These are phyloP conservation scores for Trametes cingulata DNA, from an alignment of 768 basidiomycete species.

Conservation along the genomic window DNA sequence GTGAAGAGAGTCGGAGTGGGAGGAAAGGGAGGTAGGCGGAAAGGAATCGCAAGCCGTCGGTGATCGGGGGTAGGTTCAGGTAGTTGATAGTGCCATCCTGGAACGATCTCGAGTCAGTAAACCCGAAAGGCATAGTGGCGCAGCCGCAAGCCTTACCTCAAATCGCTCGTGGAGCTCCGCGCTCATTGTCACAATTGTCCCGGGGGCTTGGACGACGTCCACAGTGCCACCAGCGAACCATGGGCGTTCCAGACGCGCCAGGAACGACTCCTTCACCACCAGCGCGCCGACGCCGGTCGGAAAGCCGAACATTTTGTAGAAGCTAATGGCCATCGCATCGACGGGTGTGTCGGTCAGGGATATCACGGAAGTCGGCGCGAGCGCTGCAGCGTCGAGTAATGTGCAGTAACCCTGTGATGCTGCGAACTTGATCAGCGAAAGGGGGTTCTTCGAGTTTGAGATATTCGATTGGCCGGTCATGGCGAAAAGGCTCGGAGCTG, in stretches of 20 bases:
- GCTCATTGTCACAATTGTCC: slow-evolving; percentile 62
- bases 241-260: slow-evolving; percentile 60
- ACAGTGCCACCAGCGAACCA: slow-evolving; percentile 89
- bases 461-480: slow-evolving; percentile 84
- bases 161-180: slow-evolving; percentile 68
- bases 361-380: slow-evolving; percentile 71
- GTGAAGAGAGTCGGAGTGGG: slow-evolving; percentile 69
- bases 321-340: slow-evolving; percentile 81
- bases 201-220: slow-evolving; percentile 82
- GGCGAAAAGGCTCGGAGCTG: slow-evolving; percentile 64
- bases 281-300: slow-evolving; percentile 85
- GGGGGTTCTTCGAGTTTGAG: slow-evolving; percentile 69
- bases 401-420: slow-evolving; percentile 69
- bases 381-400: slow-evolving; percentile 79
- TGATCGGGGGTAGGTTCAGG: slow-evolving; percentile 72
- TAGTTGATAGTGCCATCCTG: slow-evolving; percentile 90
- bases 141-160: slow-evolving; percentile 51
- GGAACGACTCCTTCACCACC: slow-evolving; percentile 69
- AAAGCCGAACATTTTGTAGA: slow-evolving; percentile 91
- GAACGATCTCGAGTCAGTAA: slow-evolving; percentile 13
- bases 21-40: slow-evolving; percentile 79
- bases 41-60: slow-evolving; percentile 75
- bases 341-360: slow-evolving; percentile 66
- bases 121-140: neutral
- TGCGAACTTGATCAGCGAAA: slow-evolving; percentile 66